Percentiles rank a stretch among this genome's conserved stretches.
phyloP scores from a whole-genome alignment of 106 monocot species.

The Dendrobium nobile region DNA sequence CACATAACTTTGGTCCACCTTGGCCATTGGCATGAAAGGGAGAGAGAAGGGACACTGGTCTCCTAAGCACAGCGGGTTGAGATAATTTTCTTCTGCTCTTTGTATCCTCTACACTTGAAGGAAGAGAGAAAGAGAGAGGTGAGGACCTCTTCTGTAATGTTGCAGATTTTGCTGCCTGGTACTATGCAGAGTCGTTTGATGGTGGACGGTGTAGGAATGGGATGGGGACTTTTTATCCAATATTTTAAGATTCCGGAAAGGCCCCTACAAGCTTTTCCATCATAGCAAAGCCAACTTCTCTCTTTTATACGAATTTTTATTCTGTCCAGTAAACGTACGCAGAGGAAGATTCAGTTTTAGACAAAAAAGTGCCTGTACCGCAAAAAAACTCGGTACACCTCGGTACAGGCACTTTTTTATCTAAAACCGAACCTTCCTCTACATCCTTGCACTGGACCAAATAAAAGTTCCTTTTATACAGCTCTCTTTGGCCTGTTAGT shows the following conservation, averaged over 20 bases:
- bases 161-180: background rate
- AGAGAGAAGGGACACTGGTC: background rate
- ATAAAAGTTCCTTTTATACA: no score
- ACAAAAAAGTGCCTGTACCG: no score
- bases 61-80: background rate
- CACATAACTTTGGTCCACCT: constrained; percentile 13
- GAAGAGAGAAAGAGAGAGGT: background rate
- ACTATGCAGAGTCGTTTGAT: background rate
- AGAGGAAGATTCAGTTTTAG: no score
- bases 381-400: no score
- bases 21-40: constrained; percentile 6
- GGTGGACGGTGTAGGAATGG: background rate
- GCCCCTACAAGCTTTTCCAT: background rate
- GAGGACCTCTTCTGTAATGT: background rate
- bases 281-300: background rate
- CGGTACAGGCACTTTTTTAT: no score
- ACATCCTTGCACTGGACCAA: no score
- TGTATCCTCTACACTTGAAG: background rate
- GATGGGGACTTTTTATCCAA: background rate
- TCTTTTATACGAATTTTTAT: no score
- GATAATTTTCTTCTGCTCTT: background rate
- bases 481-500: no score
- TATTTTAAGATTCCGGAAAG: background rate
- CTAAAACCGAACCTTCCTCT: no score
- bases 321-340: no score